These are phyloP conservation scores for Leucosporidium yakuticum DNA, from an alignment of 768 basidiomycete genomes.

Conservation along the genomic window DNA sequence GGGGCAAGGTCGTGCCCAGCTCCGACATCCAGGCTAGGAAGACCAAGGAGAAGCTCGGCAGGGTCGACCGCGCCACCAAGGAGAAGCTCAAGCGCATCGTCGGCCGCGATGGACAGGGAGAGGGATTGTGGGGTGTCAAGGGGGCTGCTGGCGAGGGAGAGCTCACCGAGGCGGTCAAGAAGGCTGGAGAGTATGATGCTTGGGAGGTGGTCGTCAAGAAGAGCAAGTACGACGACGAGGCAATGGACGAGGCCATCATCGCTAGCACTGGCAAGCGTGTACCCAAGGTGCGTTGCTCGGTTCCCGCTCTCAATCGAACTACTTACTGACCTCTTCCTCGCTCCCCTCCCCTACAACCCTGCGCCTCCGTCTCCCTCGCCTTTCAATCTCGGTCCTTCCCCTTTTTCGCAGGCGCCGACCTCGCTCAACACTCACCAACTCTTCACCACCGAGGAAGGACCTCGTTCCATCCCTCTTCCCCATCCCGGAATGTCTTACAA, in stretches of 20 bases:
- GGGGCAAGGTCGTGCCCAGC: slow-evolving; percentile 10
- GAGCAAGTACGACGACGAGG: slow-evolving; percentile 14
- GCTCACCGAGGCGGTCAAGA: slow-evolving; percentile 13
- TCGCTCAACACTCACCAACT: slow-evolving; percentile 27
- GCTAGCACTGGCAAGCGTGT: neutral
- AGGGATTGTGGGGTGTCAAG: slow-evolving; percentile 35
- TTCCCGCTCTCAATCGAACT: neutral
- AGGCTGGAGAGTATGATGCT: slow-evolving; percentile 32
- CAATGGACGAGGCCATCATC: slow-evolving; percentile 4
- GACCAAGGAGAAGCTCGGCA: slow-evolving; percentile 16
- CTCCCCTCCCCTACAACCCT: neutral
- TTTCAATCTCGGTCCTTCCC: neutral
- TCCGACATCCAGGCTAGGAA: slow-evolving; percentile 19
- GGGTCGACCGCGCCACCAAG: slow-evolving; percentile 32
- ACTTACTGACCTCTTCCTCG: neutral
- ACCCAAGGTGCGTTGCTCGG: slow-evolving; percentile 19
- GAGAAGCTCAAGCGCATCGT: slow-evolving; percentile 32
- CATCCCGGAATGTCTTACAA: slow-evolving; percentile 38
- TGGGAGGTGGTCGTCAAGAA: slow-evolving; percentile 20
- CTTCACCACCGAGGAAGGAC: slow-evolving; percentile 6
- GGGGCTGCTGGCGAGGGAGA: neutral
- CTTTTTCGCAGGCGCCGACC: slow-evolving; percentile 23
- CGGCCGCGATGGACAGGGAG: slow-evolving; percentile 29
- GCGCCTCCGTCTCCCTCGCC: neutral
- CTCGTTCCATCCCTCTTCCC: slow-evolving; percentile 32